These are phyloP conservation scores for Arthrocladium fulminans DNA, from an alignment of 2,329 filamentous ascomycete genomes.

Conservation along the genomic window DNA sequence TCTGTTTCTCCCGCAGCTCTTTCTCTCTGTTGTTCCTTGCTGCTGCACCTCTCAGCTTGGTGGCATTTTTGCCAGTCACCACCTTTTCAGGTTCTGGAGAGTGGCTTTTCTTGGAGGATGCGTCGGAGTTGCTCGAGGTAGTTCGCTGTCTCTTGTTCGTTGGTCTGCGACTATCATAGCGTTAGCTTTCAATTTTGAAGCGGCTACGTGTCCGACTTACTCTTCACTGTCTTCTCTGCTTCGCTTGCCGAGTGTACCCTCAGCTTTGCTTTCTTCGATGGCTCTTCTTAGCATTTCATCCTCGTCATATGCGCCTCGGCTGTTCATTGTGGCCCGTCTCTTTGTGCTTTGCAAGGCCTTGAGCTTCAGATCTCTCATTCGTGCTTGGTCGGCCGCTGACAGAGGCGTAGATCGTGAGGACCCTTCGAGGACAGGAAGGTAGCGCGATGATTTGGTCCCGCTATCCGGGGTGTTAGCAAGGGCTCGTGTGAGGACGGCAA, in stretches of 20 bases:
- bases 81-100: slow-evolving; percentile 21
- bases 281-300: slow-evolving; percentile 80
- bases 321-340: slow-evolving; percentile 94
- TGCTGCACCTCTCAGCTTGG: slow-evolving; percentile 51
- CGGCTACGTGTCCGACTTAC: slow-evolving; percentile 48
- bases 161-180: slow-evolving; percentile 53
- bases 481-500: not conserved
- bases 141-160: slow-evolving; percentile 76
- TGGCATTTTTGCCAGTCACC: slow-evolving; percentile 33
- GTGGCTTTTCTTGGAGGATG: slow-evolving; percentile 42
- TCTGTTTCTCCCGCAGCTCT: slow-evolving; percentile 40
- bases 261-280: slow-evolving; percentile 82
- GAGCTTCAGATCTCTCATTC: slow-evolving; percentile 41
- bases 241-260: slow-evolving; percentile 64
- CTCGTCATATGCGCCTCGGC: slow-evolving; percentile 89
- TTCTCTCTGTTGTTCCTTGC: slow-evolving; percentile 47
- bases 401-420: slow-evolving; percentile 36
- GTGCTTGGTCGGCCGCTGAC: slow-evolving; percentile 28
- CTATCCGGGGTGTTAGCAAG: slow-evolving; percentile 5
- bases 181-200: slow-evolving; percentile 16
- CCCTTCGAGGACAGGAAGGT: slow-evolving; percentile 50
- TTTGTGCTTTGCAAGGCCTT: slow-evolving; percentile 56
- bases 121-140: slow-evolving; percentile 61
- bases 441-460: slow-evolving; percentile 55
- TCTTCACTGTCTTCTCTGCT: slow-evolving; percentile 87